Evolutionary conservation across 352 stramenopile genomes (phyloP).

Genomic region (Phytopythium helicoides): DNA sequence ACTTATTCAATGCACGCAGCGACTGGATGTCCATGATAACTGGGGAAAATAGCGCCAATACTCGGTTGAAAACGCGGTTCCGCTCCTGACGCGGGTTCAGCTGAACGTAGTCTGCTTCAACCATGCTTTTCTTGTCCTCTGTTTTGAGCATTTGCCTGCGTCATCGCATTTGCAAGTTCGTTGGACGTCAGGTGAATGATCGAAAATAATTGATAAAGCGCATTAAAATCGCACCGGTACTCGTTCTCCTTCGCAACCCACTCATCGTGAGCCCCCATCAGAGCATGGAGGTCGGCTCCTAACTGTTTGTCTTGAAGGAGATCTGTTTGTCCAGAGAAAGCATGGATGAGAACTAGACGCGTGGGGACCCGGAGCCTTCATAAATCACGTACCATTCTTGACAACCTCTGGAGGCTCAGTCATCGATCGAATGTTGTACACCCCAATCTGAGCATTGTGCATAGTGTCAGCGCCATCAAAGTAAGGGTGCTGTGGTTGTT

Average conservation of each 20-base stretch:
- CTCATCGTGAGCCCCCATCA: constrained; percentile 63
- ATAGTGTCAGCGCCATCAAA: background rate
- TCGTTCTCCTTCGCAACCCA: constrained; percentile 88
- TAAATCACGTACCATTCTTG: constrained; percentile 47
- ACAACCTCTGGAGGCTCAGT: constrained; percentile 39
- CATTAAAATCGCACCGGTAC: constrained; percentile 45
- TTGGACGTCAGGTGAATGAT: background rate
- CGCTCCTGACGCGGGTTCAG: constrained; percentile 80
- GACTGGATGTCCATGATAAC: constrained; percentile 66
- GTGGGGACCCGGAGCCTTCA: background rate
- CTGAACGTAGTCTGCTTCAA: constrained; percentile 62
- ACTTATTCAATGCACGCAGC: constrained; percentile 67
- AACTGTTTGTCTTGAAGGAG: constrained; percentile 59
- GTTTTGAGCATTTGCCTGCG: constrained; percentile 86
- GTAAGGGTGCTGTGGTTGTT: background rate
- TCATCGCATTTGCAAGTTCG: background rate
- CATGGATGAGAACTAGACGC: background rate
- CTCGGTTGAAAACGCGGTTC: constrained; percentile 80
- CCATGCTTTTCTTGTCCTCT: constrained; percentile 87
- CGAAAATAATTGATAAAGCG: no score
- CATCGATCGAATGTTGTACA: constrained; percentile 31
- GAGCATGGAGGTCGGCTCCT: constrained; percentile 39
- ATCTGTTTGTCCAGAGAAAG: constrained; percentile 21
- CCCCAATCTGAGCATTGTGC: constrained; percentile 21
- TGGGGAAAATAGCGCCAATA: constrained; percentile 60